Evolutionary conservation across 1,284 basidiomycete species (phyloP).

Genomic region (Sanghuangporus baumii): DNA sequence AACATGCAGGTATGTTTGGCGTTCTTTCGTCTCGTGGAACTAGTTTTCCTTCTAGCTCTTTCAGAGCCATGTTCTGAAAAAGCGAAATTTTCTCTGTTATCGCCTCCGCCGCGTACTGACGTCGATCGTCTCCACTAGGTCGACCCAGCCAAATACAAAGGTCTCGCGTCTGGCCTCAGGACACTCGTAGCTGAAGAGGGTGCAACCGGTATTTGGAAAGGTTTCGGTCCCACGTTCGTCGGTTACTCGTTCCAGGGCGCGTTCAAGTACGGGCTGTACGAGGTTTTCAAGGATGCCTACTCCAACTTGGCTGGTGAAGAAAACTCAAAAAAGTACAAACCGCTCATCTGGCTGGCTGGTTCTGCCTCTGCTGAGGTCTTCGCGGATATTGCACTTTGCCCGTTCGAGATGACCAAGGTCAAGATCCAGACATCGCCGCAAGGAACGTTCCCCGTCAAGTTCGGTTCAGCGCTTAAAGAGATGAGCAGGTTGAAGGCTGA

Average conservation of each 20-base stretch:
- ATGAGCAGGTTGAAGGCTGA: conserved; percentile 60
- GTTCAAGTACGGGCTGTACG: conserved; percentile 97
- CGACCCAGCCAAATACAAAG: conserved; percentile 70
- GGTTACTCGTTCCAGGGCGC: conserved; percentile 96
- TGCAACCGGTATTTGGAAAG: conserved; percentile 85
- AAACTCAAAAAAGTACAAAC: conserved; percentile 81
- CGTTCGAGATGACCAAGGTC: conserved; percentile 81
- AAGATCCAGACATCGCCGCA: conserved; percentile 72
- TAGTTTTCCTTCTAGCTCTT: neutral
- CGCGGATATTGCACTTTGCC: conserved; percentile 85
- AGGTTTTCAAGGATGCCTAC: conserved; percentile 91
- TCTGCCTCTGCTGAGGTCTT: conserved; percentile 94
- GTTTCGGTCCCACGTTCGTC: conserved; percentile 86
- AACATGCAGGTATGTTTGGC: conserved; percentile 85
- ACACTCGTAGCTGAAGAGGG: conserved; percentile 82
- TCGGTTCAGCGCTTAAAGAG: conserved; percentile 61
- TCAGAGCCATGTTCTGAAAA: neutral
- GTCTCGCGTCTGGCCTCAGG: conserved; percentile 68
- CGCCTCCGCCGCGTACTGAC: conserved; percentile 6
- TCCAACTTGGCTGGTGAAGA: conserved; percentile 86
- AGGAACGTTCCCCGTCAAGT: conserved; percentile 71
- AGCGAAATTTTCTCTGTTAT: neutral
- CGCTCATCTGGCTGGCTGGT: conserved; percentile 89
- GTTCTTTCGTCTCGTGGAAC: neutral
- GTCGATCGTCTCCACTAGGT: conserved; percentile 42